Evolutionary conservation across 192 early-diverging fungal genomes (phyloP), one percentile per base, ranked within the genome.

Genomic region (Phlyctochytrium arcticum): DNA sequence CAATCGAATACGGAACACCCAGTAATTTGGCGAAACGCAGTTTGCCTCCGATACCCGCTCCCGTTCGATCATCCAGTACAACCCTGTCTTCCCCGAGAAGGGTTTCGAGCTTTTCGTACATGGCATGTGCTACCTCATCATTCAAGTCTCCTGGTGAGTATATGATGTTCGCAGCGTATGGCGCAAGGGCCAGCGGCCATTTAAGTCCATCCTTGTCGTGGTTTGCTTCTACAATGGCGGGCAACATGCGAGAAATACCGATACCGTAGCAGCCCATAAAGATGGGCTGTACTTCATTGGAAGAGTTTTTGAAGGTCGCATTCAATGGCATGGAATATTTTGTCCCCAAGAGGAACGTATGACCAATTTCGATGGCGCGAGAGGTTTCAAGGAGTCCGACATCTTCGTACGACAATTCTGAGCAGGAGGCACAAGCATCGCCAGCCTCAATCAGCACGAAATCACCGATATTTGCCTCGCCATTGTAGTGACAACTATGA

Each of bases 251-350:
- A n/a, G 88, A 86, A 2, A 96, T 73, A 32, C 94, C 94, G 30
- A 96, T 84, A 27, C 93, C 93, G 59, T 85, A 95, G 75, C 94
- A 95, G 31, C 94, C 92, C 93, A 95, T 95, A 60, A 91, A 81
- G 39, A 89, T 81, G 26, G 76, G 81, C 2, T 63, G 57, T 17
- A n/a, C 15, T 29, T 75, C 55, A 27, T 75, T 51, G 8, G 57
- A 68, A 5, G 72, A 39, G 36, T 74, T 66, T 35, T 61, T 70
- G 53, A 87, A 84, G 5, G 56, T 72, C 1, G 91, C 89, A 27
- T 84, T 73, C 51, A 96, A 65, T 9, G 84, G 72, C 17, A 64
- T 48, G 8, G 94, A 96, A 73, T 95, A 96, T 65, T 88, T 91
- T 30, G 87, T 92, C 23, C 94, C 94, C 9, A 95, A 78, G 51